Evolutionary conservation across 1,139 yeast species (phyloP), one percentile per base, ranked within the genome.

Genomic region (Suhomyces coccinellae): DNA sequence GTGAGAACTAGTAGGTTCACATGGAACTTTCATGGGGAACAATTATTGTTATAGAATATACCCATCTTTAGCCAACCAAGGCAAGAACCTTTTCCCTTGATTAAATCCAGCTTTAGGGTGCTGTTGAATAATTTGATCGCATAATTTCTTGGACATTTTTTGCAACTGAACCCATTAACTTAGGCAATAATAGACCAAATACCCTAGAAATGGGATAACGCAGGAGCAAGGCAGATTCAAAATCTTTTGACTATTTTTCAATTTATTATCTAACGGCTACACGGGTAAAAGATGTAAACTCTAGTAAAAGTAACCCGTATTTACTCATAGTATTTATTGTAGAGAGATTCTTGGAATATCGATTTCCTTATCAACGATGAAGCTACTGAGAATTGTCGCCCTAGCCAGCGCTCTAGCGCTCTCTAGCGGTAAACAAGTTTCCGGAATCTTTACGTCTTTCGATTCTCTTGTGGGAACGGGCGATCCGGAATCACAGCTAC

Each of bases 371-470:
- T 20, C 24, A 36, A 36, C 22, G 27, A 38, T 42, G 45, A 38
- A 33, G 36, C 31, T 38, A 27, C 22, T 16, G 28, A 17, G 13
- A 14, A 11, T 43, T 27, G 29, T 38, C 9, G 32, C 36, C 40
- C 32, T 45, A 6, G 47, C 45, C 10, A 22, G 44, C 14, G 13
- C 42, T 17, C 33, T 48, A 9, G 34, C 35, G 9, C 24, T 43
- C 11, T 45, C 33, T 10, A 33, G 34, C 3, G 48, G 45, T 34
- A 38, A 45, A 26, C 44, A 53, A 35, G 49, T 58, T 8, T 41
- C 48, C 33, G 63, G 63, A 12, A 49, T 61, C 4, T 61, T 61
- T 43, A 53, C 53, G 11, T 47, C 50, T 20, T 51, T 60, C 29
- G 50, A 53, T 14, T 50, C 55, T 13, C n/a, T 33, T 11, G 37